These are phyloP conservation scores for Mycena galopus DNA, from an alignment of 768 basidiomycete genomes.

Conservation along the genomic window DNA sequence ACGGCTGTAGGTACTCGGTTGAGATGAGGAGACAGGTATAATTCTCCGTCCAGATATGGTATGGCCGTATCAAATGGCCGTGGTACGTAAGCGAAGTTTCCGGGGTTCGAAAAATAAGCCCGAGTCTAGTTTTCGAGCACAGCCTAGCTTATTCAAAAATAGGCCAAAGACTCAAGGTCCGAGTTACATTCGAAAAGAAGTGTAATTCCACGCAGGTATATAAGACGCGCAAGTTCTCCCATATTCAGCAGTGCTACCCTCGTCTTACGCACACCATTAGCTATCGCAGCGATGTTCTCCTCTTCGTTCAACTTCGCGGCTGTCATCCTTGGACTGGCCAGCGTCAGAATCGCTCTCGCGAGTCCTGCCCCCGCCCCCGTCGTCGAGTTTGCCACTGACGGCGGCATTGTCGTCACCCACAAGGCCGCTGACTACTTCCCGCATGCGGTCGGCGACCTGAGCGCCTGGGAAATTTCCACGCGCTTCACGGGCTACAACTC, in stretches of 20 bases:
- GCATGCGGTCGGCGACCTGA: constrained; percentile 14
- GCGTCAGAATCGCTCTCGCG: constrained; percentile 12
- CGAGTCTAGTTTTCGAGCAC: not conserved
- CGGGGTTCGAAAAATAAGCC: not conserved
- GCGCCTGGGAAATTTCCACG: constrained; percentile 15
- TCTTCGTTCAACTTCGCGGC: constrained; percentile 19
- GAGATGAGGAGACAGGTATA: not conserved
- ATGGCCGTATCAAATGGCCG: not conserved
- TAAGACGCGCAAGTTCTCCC: constrained; percentile 5
- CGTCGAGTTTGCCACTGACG: constrained; percentile 18
- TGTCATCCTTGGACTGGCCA: constrained; percentile 15
- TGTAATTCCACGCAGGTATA: constrained; percentile 12
- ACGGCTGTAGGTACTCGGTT: too few species aligned
- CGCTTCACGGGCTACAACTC: constrained; percentile 23
- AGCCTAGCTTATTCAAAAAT: not conserved
- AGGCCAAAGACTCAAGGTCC: not conserved
- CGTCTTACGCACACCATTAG: constrained; percentile 17
- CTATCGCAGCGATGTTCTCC: constrained; percentile 14
- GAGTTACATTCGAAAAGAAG: constrained; percentile 5
- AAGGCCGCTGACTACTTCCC: constrained; percentile 18
- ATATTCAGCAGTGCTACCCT: constrained; percentile 12
- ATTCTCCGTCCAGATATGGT: constrained; percentile 1
- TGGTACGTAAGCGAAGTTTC: not conserved
- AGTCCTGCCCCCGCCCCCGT: constrained; percentile 13
- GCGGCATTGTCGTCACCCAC: constrained; percentile 19